Base-by-base conservation (phyloP, 148 eudicot genomes). In the Fallopia convolvulus region DNA sequence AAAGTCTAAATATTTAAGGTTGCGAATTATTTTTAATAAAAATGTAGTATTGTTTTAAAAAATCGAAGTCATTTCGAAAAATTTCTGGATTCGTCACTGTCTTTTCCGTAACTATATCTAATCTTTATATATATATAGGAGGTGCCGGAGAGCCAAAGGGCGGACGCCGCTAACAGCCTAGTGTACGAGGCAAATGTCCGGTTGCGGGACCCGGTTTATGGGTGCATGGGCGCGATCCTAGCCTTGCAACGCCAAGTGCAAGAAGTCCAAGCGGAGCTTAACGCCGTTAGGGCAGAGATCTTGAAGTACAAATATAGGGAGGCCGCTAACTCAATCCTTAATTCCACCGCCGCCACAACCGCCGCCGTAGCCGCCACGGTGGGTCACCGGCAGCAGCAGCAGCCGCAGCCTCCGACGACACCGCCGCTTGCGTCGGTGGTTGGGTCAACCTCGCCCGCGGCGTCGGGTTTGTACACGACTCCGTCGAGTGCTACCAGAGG, bases 161-260 rank as follows among this genome's bases (percentile, higher is more conserved):
- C 89, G 0, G 94, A 90, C 71, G 89, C 98, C 0, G 98, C 93
- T 2, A 93, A 92, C 77, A 93, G 98, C 77, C 83, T 93, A 81
- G 97, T 93, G 6, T 93, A 88, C 76, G 98, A 93, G 82, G 98
- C 98, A 12, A 91, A 91, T 55, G 89, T 89, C 68, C 84, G 98
- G 84, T 79, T 93, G 20, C 80, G 93, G 73, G 97, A 91, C 78
- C 98, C 98, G 17, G 85, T 93, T 1, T 89, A 93, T 21, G 98
- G 98, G 20, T 91, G 97, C 89, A 92, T 93, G 92, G 98, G 98
- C 18, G 92, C 92, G 15, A 93, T 93, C 55, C 88, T 94, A 15
- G 88, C 90, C n/a, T 76, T 93, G 46, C 94, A 91, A 52, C 90
- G 90, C 72, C 89, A 91, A 40, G 79, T 93, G 14, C 89, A 92